Conservation (phyloP, 331 rosid species). For the Rosa hybrid region DNA sequence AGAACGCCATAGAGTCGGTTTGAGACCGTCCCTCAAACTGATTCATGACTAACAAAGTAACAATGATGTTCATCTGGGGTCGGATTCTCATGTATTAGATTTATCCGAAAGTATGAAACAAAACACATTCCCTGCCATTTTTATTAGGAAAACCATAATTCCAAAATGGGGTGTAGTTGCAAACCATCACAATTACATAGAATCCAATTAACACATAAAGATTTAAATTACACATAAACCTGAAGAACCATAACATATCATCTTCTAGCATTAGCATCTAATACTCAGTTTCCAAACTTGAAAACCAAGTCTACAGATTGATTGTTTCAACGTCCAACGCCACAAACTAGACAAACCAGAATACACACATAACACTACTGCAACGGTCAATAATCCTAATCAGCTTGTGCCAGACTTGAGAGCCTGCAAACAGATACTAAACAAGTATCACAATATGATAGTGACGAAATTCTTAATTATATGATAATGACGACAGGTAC, state of each 20-base stretch:
- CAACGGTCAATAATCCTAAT: constrained; percentile 28
- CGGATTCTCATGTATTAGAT: neutral
- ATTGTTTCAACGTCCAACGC: constrained; percentile 23
- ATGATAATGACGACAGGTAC: neutral
- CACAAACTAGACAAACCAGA: constrained; percentile 24
- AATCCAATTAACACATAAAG: neutral
- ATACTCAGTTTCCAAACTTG: constrained; percentile 15
- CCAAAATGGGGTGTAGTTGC: constrained; percentile 1
- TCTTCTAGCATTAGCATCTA: constrained; percentile 19
- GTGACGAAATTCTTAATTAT: neutral
- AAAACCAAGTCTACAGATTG: constrained; percentile 10
- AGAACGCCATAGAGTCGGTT: no score
- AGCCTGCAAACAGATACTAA: constrained; percentile 29
- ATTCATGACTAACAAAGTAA: no score
- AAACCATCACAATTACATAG: constrained; percentile 14
- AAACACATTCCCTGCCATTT: neutral
- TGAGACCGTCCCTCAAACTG: no score
- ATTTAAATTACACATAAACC: neutral
- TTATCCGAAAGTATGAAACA: neutral
- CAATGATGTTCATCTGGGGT: neutral
- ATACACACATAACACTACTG: constrained; percentile 24
- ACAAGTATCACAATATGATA: neutral
- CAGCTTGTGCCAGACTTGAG: constrained; percentile 42
- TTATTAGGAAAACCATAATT: neutral
- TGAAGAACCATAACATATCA: constrained; percentile 18